phyloP scores from a whole-genome alignment of 345 rosid genomes.

The Populus nigra region DNA sequence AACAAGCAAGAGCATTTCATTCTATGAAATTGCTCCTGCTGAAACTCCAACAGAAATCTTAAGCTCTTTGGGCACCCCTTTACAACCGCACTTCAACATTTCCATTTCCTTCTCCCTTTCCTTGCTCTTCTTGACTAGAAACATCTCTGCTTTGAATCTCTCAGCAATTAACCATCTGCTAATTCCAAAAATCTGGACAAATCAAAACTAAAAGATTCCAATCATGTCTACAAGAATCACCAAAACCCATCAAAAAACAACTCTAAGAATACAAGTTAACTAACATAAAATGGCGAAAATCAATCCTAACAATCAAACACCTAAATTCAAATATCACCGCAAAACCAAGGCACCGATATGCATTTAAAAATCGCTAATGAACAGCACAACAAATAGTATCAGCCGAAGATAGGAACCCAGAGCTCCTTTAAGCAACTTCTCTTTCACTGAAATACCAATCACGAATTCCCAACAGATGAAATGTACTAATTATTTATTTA shows the following conservation, averaged over 20 bases:
- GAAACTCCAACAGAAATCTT: background rate
- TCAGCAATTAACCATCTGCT: too few relatives aligned
- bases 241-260: too few relatives aligned
- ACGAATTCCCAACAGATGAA: background rate
- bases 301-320: background rate
- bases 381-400: background rate
- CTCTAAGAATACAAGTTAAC: too few relatives aligned
- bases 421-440: background rate
- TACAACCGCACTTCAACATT: background rate
- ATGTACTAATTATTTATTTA: too few relatives aligned
- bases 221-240: too few relatives aligned
- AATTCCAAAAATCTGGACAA: too few relatives aligned
- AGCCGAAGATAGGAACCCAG: background rate
- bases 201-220: too few relatives aligned
- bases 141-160: background rate
- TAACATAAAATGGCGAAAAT: too few relatives aligned
- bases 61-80: background rate
- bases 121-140: background rate
- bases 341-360: background rate
- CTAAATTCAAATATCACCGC: background rate
- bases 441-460: background rate
- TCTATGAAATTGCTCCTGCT: background rate
- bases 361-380: background rate
- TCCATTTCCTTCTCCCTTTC: background rate
- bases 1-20: conserved; percentile 4